Base-by-base conservation (phyloP, 2,329 filamentous ascomycete genomes). In the Lasiodiplodia gonubiensis region DNA sequence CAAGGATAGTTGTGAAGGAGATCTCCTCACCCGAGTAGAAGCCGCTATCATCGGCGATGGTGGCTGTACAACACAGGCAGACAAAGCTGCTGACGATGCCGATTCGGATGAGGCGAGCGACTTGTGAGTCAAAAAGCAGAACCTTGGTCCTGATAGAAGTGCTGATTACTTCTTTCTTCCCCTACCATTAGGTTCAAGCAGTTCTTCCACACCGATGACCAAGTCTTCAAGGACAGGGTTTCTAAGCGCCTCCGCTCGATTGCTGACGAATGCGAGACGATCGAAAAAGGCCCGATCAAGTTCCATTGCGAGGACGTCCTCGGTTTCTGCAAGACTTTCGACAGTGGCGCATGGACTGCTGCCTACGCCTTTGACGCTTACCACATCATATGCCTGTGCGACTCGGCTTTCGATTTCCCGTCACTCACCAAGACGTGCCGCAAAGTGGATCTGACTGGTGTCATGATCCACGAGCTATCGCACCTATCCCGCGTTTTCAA, bases 401-500 rank as follows among this genome's bases (percentile, higher is more conserved):
- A 42, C 3, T 1, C 2, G 4, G 35, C 55, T 6, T 16, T n/a
- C 54, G 78, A 76, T 16, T 81, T 91, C 8, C 81, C 85, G 0
- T 80, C 82, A 1, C 67, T 86, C 35, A 79, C 84, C 6, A 71
- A 71, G 6, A 78, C 74, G 0, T 92, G 89, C 80, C 87, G 90
- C 74, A 83, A 73, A 2, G 88, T 90, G 77, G 89, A 90, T 73
- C 86, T 89, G 78, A 86, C 86, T 2, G 89, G 85, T 8, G 90
- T 89, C 14, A 83, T 84, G 30, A 76, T 91, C 18, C 89, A 92
- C 72, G 89, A 91, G 81, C 81, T 84, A 70, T 89, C 89, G 8
- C 89, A 91, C 73, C 81, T 84, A n/a, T 77, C 84, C 74, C 82
- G 78, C 78, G 81, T 85, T 11, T 48, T 23, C 18, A n/a, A n/a